Evolutionary conservation across 129 eudicot species (phyloP), one percentile per base, ranked within the genome.

Genomic region (Escallonia herrerae): DNA sequence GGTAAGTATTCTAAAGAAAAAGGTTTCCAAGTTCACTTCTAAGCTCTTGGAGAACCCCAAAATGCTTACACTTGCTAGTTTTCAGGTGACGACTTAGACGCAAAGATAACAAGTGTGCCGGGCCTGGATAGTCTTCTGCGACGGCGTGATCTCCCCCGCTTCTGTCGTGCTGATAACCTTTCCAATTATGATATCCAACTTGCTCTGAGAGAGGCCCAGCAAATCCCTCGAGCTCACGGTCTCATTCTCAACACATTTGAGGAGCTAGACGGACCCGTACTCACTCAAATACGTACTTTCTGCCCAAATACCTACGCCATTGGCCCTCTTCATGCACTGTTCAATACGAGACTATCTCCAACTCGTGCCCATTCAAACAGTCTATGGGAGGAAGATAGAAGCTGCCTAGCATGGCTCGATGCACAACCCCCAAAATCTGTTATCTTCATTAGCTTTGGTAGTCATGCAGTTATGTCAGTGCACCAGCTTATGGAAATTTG

Each of bases 371-470:
- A 71, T 45, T 81, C 91, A 10, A 81, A 73, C 56, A 82, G 86
- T 65, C 61, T 81, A 5, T 79, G 87, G 87, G 66, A 70, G 55
- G 89, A 87, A 52, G 87, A 87, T 57, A 57, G 33, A 43, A 72
- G 70, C 56, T 84, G 89, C 71, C 65, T 83, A 4, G 54, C 37
- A 44, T 86, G 95, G 89, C 84, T 86, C 5, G 77, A 83, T 55
- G 60, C 44, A 47, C 83, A 86, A 38, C 72, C 77, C 2, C 60
- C 61, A 45, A 83, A 73, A 12, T 87, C 90, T 0, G 95, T 87
- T 46, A 53, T 87, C 7, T 87, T 78, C 15, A 77, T 83, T 2
- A 80, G 85, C 77, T 49, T 80, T 44, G 86, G 86, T 15, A 83
- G 95, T 68, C 2, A 75, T 4, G 46, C 79, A 3, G 68, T 70